Evolutionary conservation across 2,329 filamentous ascomycete species (phyloP).

Genomic region (Neofusicoccum umdonicola): DNA sequence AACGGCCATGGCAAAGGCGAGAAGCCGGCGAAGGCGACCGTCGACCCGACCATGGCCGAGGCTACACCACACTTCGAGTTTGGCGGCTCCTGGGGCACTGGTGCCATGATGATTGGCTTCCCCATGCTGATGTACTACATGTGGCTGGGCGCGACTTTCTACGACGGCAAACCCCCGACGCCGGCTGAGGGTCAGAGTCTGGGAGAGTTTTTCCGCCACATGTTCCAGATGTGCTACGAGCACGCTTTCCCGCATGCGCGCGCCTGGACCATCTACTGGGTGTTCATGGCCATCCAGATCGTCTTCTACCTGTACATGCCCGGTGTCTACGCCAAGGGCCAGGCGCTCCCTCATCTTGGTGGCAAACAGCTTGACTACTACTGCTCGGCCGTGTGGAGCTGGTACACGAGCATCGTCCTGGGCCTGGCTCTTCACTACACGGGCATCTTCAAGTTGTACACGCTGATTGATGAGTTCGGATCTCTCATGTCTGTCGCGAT

Average conservation of each 20-base stretch:
- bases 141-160: slow-evolving; percentile 95
- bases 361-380: slow-evolving; percentile 90
- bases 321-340: slow-evolving; percentile 83
- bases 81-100: slow-evolving; percentile 77
- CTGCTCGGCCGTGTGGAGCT: slow-evolving; percentile 84
- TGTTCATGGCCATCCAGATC: slow-evolving; percentile 82
- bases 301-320: slow-evolving; percentile 81
- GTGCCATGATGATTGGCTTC: slow-evolving; percentile 86
- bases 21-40: slow-evolving; percentile 24
- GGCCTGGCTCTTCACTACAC: slow-evolving; percentile 74
- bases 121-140: slow-evolving; percentile 98
- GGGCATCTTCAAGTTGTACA: slow-evolving; percentile 85
- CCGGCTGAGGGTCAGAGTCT: slow-evolving; percentile 65
- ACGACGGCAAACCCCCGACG: slow-evolving; percentile 76
- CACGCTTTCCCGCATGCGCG: slow-evolving; percentile 78
- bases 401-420: slow-evolving; percentile 79
- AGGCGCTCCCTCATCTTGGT: slow-evolving; percentile 76
- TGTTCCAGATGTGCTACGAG: slow-evolving; percentile 72
- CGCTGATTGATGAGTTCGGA: slow-evolving; percentile 91
- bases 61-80: slow-evolving; percentile 64
- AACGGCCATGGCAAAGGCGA: slow-evolving; percentile 38
- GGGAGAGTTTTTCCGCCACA: slow-evolving; percentile 67
- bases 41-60: slow-evolving; percentile 30
- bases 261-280: slow-evolving; percentile 94
- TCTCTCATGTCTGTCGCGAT: slow-evolving; percentile 91